phyloP scores from a whole-genome alignment of 495 filamentous ascomycete species.

The Penicillium lagena region DNA sequence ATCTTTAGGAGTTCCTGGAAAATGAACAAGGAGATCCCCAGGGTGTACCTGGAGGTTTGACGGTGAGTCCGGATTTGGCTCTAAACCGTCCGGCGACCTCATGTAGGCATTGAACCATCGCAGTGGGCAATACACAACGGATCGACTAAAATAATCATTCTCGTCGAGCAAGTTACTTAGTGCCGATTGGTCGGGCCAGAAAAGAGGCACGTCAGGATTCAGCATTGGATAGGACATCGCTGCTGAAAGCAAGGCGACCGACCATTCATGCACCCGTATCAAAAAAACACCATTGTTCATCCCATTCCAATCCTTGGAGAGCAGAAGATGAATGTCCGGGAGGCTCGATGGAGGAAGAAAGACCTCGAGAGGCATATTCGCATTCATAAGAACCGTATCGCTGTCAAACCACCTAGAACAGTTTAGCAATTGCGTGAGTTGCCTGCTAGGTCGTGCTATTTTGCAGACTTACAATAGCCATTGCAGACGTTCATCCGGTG shows the following conservation, averaged over 20 bases:
- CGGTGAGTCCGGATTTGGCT: too few species aligned
- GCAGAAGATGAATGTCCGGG: conserved; percentile 37
- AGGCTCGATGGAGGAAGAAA: conserved; percentile 45
- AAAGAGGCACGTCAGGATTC: conserved; percentile 26
- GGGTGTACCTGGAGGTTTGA: too few species aligned
- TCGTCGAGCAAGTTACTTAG: conserved; percentile 25
- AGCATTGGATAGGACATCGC: too few species aligned
- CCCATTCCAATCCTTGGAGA: conserved; percentile 46
- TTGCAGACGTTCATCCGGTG: too few species aligned
- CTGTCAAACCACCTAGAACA: conserved; percentile 45
- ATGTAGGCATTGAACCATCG: too few species aligned
- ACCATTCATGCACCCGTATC: conserved; percentile 42
- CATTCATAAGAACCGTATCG: conserved; percentile 48
- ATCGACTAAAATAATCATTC: conserved; percentile 11
- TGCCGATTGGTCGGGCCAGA: conserved; percentile 30
- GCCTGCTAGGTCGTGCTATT: too few species aligned
- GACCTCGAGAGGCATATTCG: conserved; percentile 41
- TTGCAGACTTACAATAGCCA: too few species aligned
- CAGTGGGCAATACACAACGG: conserved; percentile 2
- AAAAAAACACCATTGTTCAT: conserved; percentile 52
- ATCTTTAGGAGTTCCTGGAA: too few species aligned
- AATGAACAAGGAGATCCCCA: too few species aligned
- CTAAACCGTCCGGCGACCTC: too few species aligned
- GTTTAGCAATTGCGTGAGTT: too few species aligned
- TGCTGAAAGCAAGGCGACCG: conserved; percentile 43